Evolutionary conservation across 176 grass and related monocot species (phyloP).

Genomic region (Aegilops speltoides): DNA sequence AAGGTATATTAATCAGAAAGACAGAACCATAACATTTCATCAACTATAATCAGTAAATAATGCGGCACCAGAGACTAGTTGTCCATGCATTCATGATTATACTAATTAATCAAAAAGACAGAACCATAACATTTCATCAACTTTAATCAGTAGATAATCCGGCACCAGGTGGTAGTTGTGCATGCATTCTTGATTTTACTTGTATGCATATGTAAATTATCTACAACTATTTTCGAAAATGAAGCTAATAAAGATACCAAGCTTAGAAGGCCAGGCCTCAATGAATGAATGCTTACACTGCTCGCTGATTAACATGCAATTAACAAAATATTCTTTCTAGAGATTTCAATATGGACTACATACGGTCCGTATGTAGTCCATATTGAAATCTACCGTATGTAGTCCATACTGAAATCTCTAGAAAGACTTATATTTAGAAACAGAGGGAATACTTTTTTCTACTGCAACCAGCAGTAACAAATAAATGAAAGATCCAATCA

Average conservation of each 20-base stretch:
- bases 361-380: no score
- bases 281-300: not conserved
- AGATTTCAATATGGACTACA: no score
- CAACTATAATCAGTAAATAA: not conserved
- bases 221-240: not conserved
- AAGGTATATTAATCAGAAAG: not conserved
- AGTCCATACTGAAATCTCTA: no score
- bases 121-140: not conserved
- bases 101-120: not conserved
- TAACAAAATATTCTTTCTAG: not conserved
- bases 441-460: not conserved
- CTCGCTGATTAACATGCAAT: slow-evolving; percentile 1
- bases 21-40: no score
- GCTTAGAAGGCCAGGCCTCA: not conserved
- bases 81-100: not conserved
- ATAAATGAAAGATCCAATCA: not conserved
- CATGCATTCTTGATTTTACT: not conserved
- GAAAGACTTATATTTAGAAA: no score
- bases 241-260: not conserved
- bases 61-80: not conserved
- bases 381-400: no score
- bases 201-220: slow-evolving; percentile 8
- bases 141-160: slow-evolving; percentile 13
- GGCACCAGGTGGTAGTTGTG: not conserved
- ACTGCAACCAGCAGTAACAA: not conserved